Base-by-base conservation (phyloP, 2,329 filamentous ascomycete species). In the Colletotrichum liaoningense region DNA sequence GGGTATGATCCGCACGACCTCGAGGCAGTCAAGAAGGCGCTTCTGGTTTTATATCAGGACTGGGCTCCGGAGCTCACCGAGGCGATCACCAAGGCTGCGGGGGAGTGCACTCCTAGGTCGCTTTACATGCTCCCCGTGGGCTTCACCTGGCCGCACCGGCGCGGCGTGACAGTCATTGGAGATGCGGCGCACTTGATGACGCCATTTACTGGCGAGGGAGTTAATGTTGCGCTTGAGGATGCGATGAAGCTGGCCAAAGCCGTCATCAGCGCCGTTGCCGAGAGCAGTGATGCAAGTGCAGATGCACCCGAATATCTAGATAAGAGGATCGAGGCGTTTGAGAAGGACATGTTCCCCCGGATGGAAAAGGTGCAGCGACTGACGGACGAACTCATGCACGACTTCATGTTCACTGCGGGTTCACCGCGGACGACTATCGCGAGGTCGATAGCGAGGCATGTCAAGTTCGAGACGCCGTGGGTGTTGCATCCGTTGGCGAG, bases 101-200 rank as follows among this genome's bases (percentile, higher is more conserved):
- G 83, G 3, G 74, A 77, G 16, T 84, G 84, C 69, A 79, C 80
- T 0, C 80, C 83, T 2, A 81, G 86, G 70, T 84, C 84, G 1
- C 80, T 92, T 1, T 90, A 88, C 77, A 85, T 86, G 77, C 83
- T 92, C 11, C 89, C 89, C 0, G 78, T 87, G 2, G 86, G 86
- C 2, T 78, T 83, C 58, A 78, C 76, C 2, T 92, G 89, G 88
- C 72, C 82, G 54, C 83, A 86, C 60, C 81, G 80, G 22, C 78
- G 80, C 6, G 88, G 89, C 0, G 77, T 88, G 5, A 91, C 90
- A 0, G 77, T 91, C 16, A 82, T 91, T 30, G 90, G 90, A 5
- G 89, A 92, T 75, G 88, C 90, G 1, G 90, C 90, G 8, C 89
- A 92, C 78, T 77, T 91, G 26, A 90, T 90, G 88, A 86, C 86